Percentiles rank a stretch among this genome's conserved stretches.
Evolutionary conservation across 2,329 filamentous ascomycete species (phyloP).

Genomic region (Fusarium fracticaudum): DNA sequence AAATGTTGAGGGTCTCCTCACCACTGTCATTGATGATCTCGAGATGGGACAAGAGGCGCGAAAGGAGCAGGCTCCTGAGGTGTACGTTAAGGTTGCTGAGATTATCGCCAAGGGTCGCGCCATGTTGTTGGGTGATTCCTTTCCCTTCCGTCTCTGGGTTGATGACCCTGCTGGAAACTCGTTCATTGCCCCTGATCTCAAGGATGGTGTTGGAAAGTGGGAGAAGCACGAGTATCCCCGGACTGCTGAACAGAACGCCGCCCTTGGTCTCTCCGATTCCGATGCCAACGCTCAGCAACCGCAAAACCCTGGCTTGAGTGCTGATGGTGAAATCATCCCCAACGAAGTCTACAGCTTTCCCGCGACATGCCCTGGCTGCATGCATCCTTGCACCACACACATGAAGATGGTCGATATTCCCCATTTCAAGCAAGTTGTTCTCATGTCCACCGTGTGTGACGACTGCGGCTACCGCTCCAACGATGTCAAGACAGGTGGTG

Average conservation of each 20-base stretch:
- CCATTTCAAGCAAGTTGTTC: slow-evolving; percentile 95
- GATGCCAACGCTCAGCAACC: slow-evolving; percentile 64
- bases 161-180: slow-evolving; percentile 97
- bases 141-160: slow-evolving; percentile 88
- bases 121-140: slow-evolving; percentile 80
- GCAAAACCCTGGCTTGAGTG: slow-evolving; percentile 59
- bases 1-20: slow-evolving; percentile 90
- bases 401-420: slow-evolving; percentile 99
- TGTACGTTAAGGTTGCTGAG: slow-evolving; percentile 79
- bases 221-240: slow-evolving; percentile 84
- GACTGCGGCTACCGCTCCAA: slow-evolving; percentile 94
- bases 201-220: slow-evolving; percentile 86
- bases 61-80: slow-evolving; percentile 79
- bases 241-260: slow-evolving; percentile 85
- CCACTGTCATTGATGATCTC: slow-evolving; percentile 81
- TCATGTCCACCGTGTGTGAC: slow-evolving; percentile 94
- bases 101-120: slow-evolving; percentile 78
- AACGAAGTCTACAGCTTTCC: slow-evolving; percentile 95
- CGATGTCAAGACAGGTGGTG: slow-evolving; percentile 97
- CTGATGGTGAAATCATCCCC: slow-evolving; percentile 84
- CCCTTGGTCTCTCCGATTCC: slow-evolving; percentile 78
- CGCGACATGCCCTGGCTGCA: slow-evolving; percentile 90
- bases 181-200: slow-evolving; percentile 89
- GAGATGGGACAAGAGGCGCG: slow-evolving; percentile 83
- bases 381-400: slow-evolving; percentile 85